Base-by-base conservation (phyloP, 2,329 filamentous ascomycete genomes). In the Colletotrichum caudatum region DNA sequence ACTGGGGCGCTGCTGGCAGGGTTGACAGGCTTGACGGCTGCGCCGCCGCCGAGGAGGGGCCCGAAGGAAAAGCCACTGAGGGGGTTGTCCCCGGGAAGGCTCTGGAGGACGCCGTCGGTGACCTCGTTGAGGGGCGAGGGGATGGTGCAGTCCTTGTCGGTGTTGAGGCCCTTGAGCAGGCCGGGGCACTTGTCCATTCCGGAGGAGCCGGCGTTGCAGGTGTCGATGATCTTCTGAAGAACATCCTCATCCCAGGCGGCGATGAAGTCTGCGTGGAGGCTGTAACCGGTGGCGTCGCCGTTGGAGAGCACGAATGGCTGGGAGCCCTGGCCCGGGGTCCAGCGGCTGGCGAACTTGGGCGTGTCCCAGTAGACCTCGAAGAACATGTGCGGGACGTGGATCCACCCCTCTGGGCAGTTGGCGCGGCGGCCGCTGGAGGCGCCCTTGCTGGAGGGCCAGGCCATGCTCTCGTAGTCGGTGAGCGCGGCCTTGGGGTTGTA, bases 261-360 rank as follows among this genome's bases (percentile, higher is more conserved):
- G 74, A 92, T 81, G 82, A 94, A 94, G 80, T 94, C 92, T 59
- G 86, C 91, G 80, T 94, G 92, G 72, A 87, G 87, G 76, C 89
- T 89, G 82, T 88, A 93, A 67, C 92, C 92, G 14, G 92, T 93
- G 26, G 85, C 83, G 69, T 94, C 92, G 56, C 92, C 92, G 77
- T 90, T 90, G 74, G 91, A 84, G 54, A 93, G 87, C 65, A 93
- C 89, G 76, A 93, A 93, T 14, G 90, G 90, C 81, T 89, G 87
- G 33, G 77, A 78, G 76, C 87, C 88, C 71, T 85, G 83, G 74
- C 86, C 83, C 57, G 83, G 81, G n/a, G 83, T 83, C 88, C 88
- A 90, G 76, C 85, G 84, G 76, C 82, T 81, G 69, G 79, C 71
- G 76, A 90, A 89, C 54, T 80, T 77, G 56, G 84, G 84, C 3